These are phyloP conservation scores for Gossypium gossypioides DNA, from an alignment of 441 rosid genomes.

Conservation along the genomic window DNA sequence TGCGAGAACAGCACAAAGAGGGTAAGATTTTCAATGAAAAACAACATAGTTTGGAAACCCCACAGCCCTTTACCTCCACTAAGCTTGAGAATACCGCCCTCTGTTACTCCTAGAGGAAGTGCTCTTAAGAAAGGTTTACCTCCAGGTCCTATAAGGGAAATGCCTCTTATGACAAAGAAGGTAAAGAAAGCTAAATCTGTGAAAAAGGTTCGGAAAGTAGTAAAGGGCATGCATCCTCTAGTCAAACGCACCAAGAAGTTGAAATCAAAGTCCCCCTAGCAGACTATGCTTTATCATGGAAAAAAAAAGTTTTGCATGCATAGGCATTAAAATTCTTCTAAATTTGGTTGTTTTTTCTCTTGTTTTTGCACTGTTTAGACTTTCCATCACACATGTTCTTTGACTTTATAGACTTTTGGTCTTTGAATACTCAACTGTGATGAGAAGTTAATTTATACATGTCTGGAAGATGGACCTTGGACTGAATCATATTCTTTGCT, in stretches of 20 bases:
- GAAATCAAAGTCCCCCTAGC: constrained; percentile 24
- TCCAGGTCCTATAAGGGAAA: constrained; percentile 75
- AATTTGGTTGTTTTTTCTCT: neutral
- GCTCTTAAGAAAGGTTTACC: constrained; percentile 81
- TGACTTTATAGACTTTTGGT: neutral
- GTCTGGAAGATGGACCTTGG: neutral
- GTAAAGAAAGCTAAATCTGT: constrained; percentile 40
- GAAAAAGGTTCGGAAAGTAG: constrained; percentile 41
- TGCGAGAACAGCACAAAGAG: constrained; percentile 62
- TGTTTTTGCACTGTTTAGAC: neutral
- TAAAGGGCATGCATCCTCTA: constrained; percentile 30
- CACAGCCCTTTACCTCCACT: constrained; percentile 86
- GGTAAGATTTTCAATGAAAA: constrained; percentile 61
- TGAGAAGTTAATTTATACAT: neutral
- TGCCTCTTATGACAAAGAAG: constrained; percentile 41
- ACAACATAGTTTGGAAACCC: constrained; percentile 91
- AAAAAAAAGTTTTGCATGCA: neutral
- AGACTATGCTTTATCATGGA: constrained; percentile 4
- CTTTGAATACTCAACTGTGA: neutral
- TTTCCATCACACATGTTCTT: neutral
- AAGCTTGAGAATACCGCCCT: constrained; percentile 77
- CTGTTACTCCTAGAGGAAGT: constrained; percentile 90
- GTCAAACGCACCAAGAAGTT: constrained; percentile 47
- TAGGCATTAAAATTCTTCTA: neutral
- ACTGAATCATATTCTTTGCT: neutral